These are phyloP conservation scores for Ceratobasidium papillatum DNA, from an alignment of 1,284 basidiomycete species.

Conservation along the genomic window DNA sequence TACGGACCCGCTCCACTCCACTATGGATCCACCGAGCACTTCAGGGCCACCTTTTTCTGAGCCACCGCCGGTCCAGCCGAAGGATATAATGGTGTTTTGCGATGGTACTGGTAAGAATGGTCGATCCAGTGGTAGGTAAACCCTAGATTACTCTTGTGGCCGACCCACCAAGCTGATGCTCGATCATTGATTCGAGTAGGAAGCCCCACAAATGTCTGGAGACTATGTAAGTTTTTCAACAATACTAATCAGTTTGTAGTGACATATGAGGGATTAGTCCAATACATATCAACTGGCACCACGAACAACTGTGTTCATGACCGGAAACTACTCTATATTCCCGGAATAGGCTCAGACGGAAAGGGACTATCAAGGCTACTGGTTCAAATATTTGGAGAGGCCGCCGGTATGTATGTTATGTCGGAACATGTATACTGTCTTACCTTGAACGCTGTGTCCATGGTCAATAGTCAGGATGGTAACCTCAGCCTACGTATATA, in stretches of 20 bases:
- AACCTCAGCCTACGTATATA: background rate
- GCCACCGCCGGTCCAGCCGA: background rate
- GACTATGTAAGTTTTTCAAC: conserved; percentile 8
- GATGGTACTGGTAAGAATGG: conserved; percentile 30
- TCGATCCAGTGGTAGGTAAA: background rate
- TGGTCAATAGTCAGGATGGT: conserved; percentile 9
- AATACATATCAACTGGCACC: background rate
- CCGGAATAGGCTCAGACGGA: conserved; percentile 12
- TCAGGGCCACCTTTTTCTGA: background rate
- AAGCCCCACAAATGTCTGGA: conserved; percentile 2
- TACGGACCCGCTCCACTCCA: background rate
- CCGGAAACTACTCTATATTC: conserved; percentile 5
- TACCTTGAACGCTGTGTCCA: too few species aligned
- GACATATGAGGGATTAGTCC: background rate
- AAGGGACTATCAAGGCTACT: background rate
- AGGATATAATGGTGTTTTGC: conserved; percentile 30
- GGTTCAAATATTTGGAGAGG: background rate
- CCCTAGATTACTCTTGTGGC: background rate
- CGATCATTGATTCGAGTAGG: background rate
- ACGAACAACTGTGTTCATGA: too few species aligned
- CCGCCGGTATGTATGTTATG: conserved; percentile 1
- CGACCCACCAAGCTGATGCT: background rate
- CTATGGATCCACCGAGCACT: background rate
- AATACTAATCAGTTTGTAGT: too few species aligned
- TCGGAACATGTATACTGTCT: too few species aligned